A percentile compares a stretch with the other conserved stretches of the same genome.
phyloP scores from a whole-genome alignment of 768 basidiomycete species.

The Kondoa malvinella region DNA sequence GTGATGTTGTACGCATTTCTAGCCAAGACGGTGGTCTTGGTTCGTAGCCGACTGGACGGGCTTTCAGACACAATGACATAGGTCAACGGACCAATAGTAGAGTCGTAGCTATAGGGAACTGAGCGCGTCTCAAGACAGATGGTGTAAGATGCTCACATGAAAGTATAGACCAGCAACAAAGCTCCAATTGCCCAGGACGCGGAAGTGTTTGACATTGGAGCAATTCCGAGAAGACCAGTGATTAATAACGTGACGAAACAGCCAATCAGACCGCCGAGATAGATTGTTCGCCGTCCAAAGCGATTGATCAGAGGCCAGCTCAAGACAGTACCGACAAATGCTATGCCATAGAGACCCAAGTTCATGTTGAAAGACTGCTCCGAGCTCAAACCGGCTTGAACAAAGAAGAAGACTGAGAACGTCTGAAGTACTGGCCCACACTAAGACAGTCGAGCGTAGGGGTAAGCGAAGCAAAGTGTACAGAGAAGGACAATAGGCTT shows the following conservation, averaged over 20 bases:
- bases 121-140: too few relatives aligned
- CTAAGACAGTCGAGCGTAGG: background rate
- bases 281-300: constrained; percentile 33
- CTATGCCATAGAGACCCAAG: constrained; percentile 25
- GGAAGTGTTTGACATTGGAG: constrained; percentile 8
- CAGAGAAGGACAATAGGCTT: background rate
- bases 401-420: constrained; percentile 4
- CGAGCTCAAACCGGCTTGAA: constrained; percentile 26
- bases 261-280: constrained; percentile 29
- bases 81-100: constrained; percentile 28
- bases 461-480: background rate
- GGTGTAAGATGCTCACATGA: constrained; percentile 25
- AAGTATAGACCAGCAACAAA: constrained; percentile 31
- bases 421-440: background rate
- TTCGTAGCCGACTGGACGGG: constrained; percentile 30
- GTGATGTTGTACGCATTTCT: constrained; percentile 20
- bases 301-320: constrained; percentile 30
- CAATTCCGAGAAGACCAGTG: constrained; percentile 30
- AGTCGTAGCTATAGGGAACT: constrained; percentile 11
- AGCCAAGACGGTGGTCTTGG: constrained; percentile 31
- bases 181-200: constrained; percentile 29
- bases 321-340: constrained; percentile 30
- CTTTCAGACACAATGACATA: constrained; percentile 31
- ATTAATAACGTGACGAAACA: constrained; percentile 29
- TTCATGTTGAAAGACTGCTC: constrained; percentile 24